Base-by-base conservation (phyloP, 2,329 filamentous ascomycete genomes). In the Cladophialophora yegresii region DNA sequence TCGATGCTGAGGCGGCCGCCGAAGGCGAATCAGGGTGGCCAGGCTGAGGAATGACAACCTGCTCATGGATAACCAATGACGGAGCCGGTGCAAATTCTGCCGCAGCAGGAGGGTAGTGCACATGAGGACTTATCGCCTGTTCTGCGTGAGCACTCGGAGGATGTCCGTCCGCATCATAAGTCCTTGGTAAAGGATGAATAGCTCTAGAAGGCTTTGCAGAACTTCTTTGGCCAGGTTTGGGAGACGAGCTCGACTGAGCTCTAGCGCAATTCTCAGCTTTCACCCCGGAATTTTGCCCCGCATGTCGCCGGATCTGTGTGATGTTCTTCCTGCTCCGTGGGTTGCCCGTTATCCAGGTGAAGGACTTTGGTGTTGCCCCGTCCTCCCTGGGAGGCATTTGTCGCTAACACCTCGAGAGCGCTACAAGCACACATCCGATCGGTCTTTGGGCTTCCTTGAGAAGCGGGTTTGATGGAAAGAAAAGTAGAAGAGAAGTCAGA, bases 371-470 rank as follows among this genome's bases (percentile, higher is more conserved):
- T 59, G 51, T 26, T 54, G 62, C 45, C 33, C 58, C 58, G 55
- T 58, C 62, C 58, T 64, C 61, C 55, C 50, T 61, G 53, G 64
- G 61, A 66, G 64, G 64, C 64, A 66, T 66, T 63, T 56, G 64
- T 53, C 61, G 64, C 55, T 58, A 45, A 61, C 45, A 63, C 61
- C 64, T 62, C 56, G 22, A 40, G 23, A 7, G 7, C 23, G 26
- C 28, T 32, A 49, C 40, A 8, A 26, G 51, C 53, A 58, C 55
- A 9, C 63, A 65, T 65, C 54, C 63, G 63, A 59, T 20, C 43
- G 30, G 45, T 16, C 28, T 59, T 36, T 50, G 7, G 45, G 47
- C 30, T 59, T 26, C 33, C 36, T 6, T 7, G 47, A 40, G 20
- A 43, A 33, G 28, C 20, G 55, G 32, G 47, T 45, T 23, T 54